Evolutionary conservation across 2,329 filamentous ascomycete genomes (phyloP), one percentile per base, ranked within the genome.

Genomic region (Seiridium cupressi): DNA sequence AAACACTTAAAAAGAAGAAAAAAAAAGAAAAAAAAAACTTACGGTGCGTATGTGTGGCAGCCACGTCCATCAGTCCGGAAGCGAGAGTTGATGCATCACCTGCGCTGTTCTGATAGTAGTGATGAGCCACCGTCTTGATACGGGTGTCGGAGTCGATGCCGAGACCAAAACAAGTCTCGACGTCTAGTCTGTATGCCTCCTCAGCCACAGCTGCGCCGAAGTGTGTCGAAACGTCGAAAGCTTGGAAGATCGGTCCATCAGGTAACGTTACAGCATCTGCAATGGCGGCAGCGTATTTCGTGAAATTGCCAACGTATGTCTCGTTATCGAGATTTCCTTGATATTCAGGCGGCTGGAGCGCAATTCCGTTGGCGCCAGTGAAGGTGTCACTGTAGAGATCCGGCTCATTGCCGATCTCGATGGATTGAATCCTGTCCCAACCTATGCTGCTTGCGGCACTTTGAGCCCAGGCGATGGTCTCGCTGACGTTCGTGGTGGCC

Each of bases 231-330:
- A 69, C 66, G 56, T 76, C 74, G 49, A 76, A 75, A 2, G 73
- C 73, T 13, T 73, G 73, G 61, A 75, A 75, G 61, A 72, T 69
- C 31, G 69, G 71, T 5, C 65, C 68, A 1, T 65, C 31, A 0
- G 72, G 68, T 13, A 73, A 18, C 2, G 64, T 51, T 11, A 75
- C 63, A 1, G 63, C 69, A 2, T 65, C 64, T 18, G 65, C 48
- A 44, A 76, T 71, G 26, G 70, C 70, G 3, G 66, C 63, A 13
- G 69, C 70, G 57, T 75, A 75, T 35, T 65, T 63, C 1, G 73
- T 73, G 65, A 68, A 76, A 58, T 74, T 75, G 4, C 69, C 68
- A 10, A 75, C 73, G 51, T 76, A 76, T 1, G 72, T 68, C 59
- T 68, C 67, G 57, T 75, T 76, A 46, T 53, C 61, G n/a, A 73